A percentile compares a stretch with the other conserved stretches of the same genome.
Conservation (phyloP, 1,139 yeast species). For the Wickerhamomyces sp. region DNA sequence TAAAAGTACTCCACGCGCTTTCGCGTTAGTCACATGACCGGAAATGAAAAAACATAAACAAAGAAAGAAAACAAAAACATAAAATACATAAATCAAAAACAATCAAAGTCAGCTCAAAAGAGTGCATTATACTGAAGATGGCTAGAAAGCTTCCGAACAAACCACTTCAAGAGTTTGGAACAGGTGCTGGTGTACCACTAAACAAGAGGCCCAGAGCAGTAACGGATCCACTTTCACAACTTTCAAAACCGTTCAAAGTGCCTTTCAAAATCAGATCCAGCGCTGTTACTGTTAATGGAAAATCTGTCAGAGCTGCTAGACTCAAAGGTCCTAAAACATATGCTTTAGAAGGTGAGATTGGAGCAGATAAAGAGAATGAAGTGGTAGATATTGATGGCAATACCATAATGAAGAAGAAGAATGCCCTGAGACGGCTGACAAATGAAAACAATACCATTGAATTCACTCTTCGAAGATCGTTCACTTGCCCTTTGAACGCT, state of each 20-base stretch:
- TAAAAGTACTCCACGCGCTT: conserved; percentile 3
- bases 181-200: conserved; percentile 35
- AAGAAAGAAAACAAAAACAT: conserved; percentile 3
- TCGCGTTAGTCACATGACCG: conserved; percentile 8
- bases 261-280: conserved; percentile 31
- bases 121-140: conserved; percentile 7
- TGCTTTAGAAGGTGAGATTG: conserved; percentile 30
- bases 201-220: conserved; percentile 30
- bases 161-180: conserved; percentile 31
- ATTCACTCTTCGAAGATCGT: conserved; percentile 34
- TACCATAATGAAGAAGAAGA: conserved; percentile 32
- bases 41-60: background rate
- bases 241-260: conserved; percentile 44
- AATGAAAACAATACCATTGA: conserved; percentile 28
- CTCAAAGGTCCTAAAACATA: conserved; percentile 33
- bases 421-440: conserved; percentile 44
- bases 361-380: conserved; percentile 23
- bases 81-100: conserved; percentile 5
- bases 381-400: conserved; percentile 38
- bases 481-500: conserved; percentile 46
- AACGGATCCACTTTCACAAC: conserved; percentile 29
- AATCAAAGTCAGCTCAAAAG: background rate
- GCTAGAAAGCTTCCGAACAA: conserved; percentile 25
- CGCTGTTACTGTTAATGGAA: conserved; percentile 17
- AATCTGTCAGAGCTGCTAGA: conserved; percentile 29